Evolutionary conservation across 768 basidiomycete species (phyloP), one percentile per base, ranked within the genome.

Genomic region (Leccinum longicurvipes): DNA sequence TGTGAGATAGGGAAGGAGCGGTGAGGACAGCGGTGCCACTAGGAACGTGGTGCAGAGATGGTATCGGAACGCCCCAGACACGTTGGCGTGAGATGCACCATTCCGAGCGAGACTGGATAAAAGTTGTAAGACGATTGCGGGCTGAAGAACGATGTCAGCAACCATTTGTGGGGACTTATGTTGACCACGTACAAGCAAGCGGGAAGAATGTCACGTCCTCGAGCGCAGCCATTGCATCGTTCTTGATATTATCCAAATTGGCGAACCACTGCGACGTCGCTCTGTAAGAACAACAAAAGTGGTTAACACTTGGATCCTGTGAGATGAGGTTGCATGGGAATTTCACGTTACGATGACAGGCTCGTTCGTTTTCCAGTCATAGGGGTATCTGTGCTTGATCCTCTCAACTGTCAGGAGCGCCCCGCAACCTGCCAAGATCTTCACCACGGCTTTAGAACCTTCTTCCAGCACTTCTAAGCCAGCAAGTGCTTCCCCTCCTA

Each of bases 1-100:
- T 93, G 65, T 94, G 86, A 14, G 82, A 74, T 25, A 98, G 75
- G 2, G 85, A 85, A 6, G 76, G 75, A 1, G 76, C 58, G 53
- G 85, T 81, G 49, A 98, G 83, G 44, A 91, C 70, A 5, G 89
- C 82, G 28, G 77, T 74, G 53, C 83, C 84, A 9, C 84, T 84
- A 11, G 77, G 73, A 6, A 77, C 68, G 65, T 88, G 84, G 65
- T 93, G 81, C 2, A 99, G 73, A 3, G 91, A 86, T 3, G 95
- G 96, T 56, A 99, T 98, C 5, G 96, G 96, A 1, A 97, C 91
- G 19, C 96, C 96, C 96, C 96, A 99, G 19, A 90, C 89, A 28
- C 96, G 87, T 67, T 99, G 96, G 6, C 96, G 87, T 39, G 96
- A 98, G 54, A 99, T 98, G 66, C 96, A 99, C 96, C 96, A 99